Base-by-base conservation (phyloP, 2,329 filamentous ascomycete species). In the Periconia macrospinosa region DNA sequence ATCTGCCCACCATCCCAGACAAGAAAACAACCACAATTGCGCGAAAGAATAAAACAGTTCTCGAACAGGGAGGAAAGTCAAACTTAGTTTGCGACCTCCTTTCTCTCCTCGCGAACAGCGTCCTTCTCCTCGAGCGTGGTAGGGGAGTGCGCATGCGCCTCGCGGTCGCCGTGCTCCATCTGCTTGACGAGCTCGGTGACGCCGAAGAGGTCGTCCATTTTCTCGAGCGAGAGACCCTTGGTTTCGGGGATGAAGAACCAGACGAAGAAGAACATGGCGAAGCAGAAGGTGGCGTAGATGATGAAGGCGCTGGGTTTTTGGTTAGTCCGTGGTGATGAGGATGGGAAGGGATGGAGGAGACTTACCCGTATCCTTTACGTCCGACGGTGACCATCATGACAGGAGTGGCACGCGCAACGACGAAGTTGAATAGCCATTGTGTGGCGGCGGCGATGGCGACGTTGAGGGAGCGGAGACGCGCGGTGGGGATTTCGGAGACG, bases 381-480 rank as follows among this genome's bases (percentile, higher is more conserved):
- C 80, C 81, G 48, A 81, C 78, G 0, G 78, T 83, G 10, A 78
- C 78, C 63, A 90, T 78, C 87, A 90, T 90, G 45, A 82, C 85
- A 1, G 87, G 83, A 3, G 87, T 86, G 33, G 85, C 85, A 53
- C 85, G 77, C 1, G 87, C 87, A 52, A 90, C 85, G 10, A 89
- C 82, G 56, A 90, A 88, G 67, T 91, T 91, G 72, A 90, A 90
- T 5, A 90, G 71, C 87, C 87, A 89, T 64, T 90, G 86, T 0
- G 85, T 88, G 1, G 84, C 85, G 0, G 87, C 86, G 0, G 82
- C 87, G 45, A 90, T 78, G 1, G 86, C 82, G 7, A 90, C 87
- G 63, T 89, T 90, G 59, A 87, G 75, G 17, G 83, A 84, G 51
- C 88, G 78, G 8, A 90, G 77, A 33, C 87, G 79, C 0, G 86